Evolutionary conservation across 768 basidiomycete genomes (phyloP).

Genomic region (Hortiboletus campestris): DNA sequence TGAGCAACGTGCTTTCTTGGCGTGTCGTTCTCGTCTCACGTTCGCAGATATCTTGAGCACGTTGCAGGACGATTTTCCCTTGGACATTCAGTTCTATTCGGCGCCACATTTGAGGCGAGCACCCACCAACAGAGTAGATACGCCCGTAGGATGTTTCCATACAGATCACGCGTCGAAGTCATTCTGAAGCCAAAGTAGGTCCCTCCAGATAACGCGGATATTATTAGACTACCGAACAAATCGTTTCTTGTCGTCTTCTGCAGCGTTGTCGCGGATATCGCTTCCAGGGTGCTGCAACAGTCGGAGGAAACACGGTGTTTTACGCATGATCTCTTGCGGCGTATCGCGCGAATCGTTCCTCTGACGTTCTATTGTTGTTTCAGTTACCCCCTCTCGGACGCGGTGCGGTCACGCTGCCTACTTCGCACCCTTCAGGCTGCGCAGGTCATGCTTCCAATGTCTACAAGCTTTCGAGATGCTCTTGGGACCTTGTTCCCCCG

Average conservation of each 20-base stretch:
- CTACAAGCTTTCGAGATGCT: slow-evolving; percentile 26
- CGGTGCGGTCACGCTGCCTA: slow-evolving; percentile 39
- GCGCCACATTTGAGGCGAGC: slow-evolving; percentile 35
- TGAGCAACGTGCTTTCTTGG: background rate
- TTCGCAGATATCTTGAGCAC: slow-evolving; percentile 36
- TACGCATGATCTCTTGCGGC: slow-evolving; percentile 46
- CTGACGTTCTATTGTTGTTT: slow-evolving; percentile 44
- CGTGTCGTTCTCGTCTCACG: slow-evolving; percentile 4
- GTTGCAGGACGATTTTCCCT: slow-evolving; percentile 36
- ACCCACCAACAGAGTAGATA: slow-evolving; percentile 32
- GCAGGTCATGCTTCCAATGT: slow-evolving; percentile 22
- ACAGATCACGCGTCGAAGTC: background rate
- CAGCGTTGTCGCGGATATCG: slow-evolving; percentile 43
- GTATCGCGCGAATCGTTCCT: slow-evolving; percentile 38
- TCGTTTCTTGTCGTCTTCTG: slow-evolving; percentile 48
- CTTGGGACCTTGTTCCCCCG: slow-evolving; percentile 31
- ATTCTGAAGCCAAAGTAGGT: slow-evolving; percentile 30
- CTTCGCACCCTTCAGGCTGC: slow-evolving; percentile 39
- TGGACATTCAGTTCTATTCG: slow-evolving; percentile 41
- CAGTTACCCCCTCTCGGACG: slow-evolving; percentile 33
- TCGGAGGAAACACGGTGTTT: slow-evolving; percentile 48
- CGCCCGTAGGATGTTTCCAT: slow-evolving; percentile 29
- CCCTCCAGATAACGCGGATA: slow-evolving; percentile 32
- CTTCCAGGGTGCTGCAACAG: slow-evolving; percentile 42
- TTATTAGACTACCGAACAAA: slow-evolving; percentile 37